phyloP scores from a whole-genome alignment of 345 rosid species.

The Camelina laxa region DNA sequence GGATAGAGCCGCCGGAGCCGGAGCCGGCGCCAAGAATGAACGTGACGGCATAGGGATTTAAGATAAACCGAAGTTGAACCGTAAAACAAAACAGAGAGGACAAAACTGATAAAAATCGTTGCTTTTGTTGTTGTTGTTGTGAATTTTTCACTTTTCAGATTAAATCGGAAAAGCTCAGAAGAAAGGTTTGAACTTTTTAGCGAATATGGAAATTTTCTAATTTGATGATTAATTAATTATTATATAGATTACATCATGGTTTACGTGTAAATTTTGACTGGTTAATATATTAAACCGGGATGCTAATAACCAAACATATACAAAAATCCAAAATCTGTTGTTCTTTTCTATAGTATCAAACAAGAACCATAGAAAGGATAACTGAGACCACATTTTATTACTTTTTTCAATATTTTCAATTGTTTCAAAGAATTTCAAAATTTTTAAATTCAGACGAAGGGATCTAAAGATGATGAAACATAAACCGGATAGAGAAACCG shows the following conservation, averaged over 20 bases:
- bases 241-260: background rate
- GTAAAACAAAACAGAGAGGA: background rate
- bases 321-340: background rate
- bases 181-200: slow-evolving; percentile 13
- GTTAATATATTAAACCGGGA: slow-evolving; percentile 3
- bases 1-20: background rate
- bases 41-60: slow-evolving; percentile 58
- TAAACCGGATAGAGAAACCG: slow-evolving; percentile 11
- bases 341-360: background rate
- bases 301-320: background rate
- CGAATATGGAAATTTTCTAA: slow-evolving; percentile 19
- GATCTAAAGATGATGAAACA: background rate
- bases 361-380: background rate
- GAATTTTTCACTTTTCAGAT: slow-evolving; percentile 25
- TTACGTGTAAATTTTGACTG: background rate
- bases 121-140: slow-evolving; percentile 5
- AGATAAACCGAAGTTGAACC: slow-evolving; percentile 22
- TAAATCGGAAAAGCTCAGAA: slow-evolving; percentile 10
- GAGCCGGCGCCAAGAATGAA: slow-evolving; percentile 35
- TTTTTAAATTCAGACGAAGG: background rate
- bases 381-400: too few relatives aligned
- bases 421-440: background rate
- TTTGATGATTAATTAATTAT: background rate
- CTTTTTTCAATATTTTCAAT: background rate
- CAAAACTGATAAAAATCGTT: background rate